phyloP scores from a whole-genome alignment of 257 asterid genomes.

The Solanum piurae region DNA sequence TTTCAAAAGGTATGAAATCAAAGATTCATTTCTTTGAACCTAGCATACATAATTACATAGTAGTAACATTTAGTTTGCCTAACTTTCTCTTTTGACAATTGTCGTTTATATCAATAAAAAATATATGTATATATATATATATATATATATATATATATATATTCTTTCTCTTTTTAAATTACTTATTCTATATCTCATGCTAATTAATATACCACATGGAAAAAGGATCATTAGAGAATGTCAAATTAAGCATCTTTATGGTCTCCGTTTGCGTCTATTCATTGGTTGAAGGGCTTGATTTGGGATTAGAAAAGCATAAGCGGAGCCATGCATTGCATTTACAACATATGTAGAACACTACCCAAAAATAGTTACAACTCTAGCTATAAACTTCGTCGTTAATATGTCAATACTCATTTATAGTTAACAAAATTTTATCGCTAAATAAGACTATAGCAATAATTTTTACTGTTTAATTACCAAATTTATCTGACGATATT shows the following conservation, averaged over 20 bases:
- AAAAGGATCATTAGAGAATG: neutral
- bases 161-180: neutral
- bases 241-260: slow-evolving; percentile 1
- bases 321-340: neutral
- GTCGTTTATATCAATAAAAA: neutral
- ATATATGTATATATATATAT: neutral
- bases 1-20: neutral
- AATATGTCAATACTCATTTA: neutral
- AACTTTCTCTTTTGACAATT: slow-evolving; percentile 21
- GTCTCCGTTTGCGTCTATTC: slow-evolving; percentile 6
- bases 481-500: neutral
- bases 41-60: neutral
- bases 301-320: neutral
- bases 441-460: neutral
- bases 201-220: neutral
- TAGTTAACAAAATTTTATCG: neutral
- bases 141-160: neutral
- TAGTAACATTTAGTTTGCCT: slow-evolving; percentile 8
- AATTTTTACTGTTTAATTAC: neutral
- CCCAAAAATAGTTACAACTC: neutral
- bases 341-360: neutral
- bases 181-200: neutral
- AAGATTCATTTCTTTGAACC: slow-evolving; percentile 12
- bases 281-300: neutral
- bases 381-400: neutral